Evolutionary conservation across 2,329 filamentous ascomycete genomes (phyloP).

Genomic region (Elsinoe perseae): DNA sequence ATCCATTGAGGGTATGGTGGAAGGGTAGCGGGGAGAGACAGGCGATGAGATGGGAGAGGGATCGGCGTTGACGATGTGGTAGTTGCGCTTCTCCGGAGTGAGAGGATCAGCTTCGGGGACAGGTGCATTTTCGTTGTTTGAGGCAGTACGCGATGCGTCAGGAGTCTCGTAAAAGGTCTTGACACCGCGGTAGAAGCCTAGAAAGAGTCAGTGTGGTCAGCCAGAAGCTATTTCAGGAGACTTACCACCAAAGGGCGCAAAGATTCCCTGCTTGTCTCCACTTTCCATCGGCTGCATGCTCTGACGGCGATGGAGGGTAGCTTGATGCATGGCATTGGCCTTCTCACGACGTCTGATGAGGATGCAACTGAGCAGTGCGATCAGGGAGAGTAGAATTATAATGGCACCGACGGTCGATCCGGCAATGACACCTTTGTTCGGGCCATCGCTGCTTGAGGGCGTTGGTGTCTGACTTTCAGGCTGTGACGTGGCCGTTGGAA

Average conservation of each 20-base stretch:
- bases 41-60: not conserved
- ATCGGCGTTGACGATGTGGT: slow-evolving; percentile 15
- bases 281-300: slow-evolving; percentile 14
- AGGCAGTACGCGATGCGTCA: not conserved
- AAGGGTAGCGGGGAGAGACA: not conserved
- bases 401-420: slow-evolving; percentile 5
- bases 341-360: slow-evolving; percentile 4
- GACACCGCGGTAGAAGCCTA: slow-evolving; percentile 13
- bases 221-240: not conserved
- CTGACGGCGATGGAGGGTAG: slow-evolving; percentile 1
- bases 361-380: not conserved
- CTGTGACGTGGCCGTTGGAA: not conserved
- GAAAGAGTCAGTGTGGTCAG: not conserved
- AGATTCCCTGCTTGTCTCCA: not conserved
- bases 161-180: slow-evolving; percentile 5
- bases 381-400: slow-evolving; percentile 1
- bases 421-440: slow-evolving; percentile 8
- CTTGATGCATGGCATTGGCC: slow-evolving; percentile 6
- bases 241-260: slow-evolving; percentile 14
- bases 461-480: not conserved
- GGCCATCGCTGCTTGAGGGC: not conserved
- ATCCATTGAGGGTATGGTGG: slow-evolving; percentile 9
- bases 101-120: not conserved
- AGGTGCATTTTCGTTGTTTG: not conserved
- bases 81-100: not conserved